Evolutionary conservation across 2,329 filamentous ascomycete species (phyloP).

Genomic region (Lizonia empirigonia): DNA sequence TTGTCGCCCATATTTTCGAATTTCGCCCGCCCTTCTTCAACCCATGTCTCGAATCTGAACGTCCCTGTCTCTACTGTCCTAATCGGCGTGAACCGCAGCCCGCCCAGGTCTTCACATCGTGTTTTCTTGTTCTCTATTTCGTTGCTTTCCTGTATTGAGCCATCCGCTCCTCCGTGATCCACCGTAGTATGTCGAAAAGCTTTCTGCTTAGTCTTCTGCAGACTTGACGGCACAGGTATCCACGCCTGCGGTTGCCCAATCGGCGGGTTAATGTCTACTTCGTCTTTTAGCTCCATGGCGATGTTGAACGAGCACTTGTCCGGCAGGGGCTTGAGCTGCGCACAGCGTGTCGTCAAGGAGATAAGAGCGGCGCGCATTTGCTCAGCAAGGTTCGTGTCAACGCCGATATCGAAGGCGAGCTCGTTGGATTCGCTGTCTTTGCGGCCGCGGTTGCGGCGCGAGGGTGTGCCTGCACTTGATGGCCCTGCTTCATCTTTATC

Average conservation of each 20-base stretch:
- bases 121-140: conserved; percentile 7
- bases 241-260: conserved; percentile 61
- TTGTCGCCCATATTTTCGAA: conserved; percentile 33
- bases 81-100: conserved; percentile 64
- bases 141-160: conserved; percentile 23
- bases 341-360: conserved; percentile 65
- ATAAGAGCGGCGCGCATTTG: conserved; percentile 71
- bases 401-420: conserved; percentile 25
- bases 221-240: conserved; percentile 63
- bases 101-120: conserved; percentile 52
- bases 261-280: conserved; percentile 56
- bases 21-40: conserved; percentile 67
- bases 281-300: conserved; percentile 71
- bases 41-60: conserved; percentile 71
- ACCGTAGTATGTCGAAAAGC: not conserved
- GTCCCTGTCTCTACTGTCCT: conserved; percentile 68
- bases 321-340: conserved; percentile 64
- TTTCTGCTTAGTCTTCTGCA: conserved; percentile 43
- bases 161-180: conserved; percentile 9
- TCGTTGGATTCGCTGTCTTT: conserved; percentile 20
- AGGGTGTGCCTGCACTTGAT: too few relatives aligned
- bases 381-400: conserved; percentile 67
- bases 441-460: too few relatives aligned
- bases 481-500: too few relatives aligned
- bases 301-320: conserved; percentile 74